Conservation (phyloP, 352 stramenopile genomes). For the Phytophthora tentaculata region DNA sequence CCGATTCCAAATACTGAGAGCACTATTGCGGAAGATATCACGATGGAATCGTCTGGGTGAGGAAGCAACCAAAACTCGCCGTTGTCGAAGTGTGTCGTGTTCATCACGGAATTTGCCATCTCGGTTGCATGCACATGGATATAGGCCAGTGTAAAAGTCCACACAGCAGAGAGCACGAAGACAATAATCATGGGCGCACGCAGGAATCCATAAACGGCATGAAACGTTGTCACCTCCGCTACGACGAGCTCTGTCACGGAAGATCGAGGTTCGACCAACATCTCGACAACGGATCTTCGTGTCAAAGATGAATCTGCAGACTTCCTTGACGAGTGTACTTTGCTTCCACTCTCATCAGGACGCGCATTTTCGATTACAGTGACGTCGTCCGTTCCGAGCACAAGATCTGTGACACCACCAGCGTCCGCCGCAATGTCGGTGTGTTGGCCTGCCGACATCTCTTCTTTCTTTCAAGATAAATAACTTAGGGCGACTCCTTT, state of each 20-base stretch:
- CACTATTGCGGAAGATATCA: conserved; percentile 31
- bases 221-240: conserved; percentile 26
- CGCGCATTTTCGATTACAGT: conserved; percentile 1
- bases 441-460: neutral
- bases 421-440: neutral
- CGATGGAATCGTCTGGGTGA: conserved; percentile 24
- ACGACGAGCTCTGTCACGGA: conserved; percentile 20
- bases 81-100: conserved; percentile 46
- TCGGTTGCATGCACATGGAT: conserved; percentile 47
- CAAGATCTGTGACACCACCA: conserved; percentile 9
- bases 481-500: neutral
- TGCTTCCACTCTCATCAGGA: neutral
- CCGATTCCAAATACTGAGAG: conserved; percentile 41
- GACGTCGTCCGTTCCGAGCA: conserved; percentile 27
- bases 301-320: neutral
- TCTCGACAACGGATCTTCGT: neutral
- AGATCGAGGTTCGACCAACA: conserved; percentile 2
- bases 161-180: conserved; percentile 42
- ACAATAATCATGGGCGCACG: conserved; percentile 49
- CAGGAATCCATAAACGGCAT: conserved; percentile 45
- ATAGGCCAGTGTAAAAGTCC: conserved; percentile 43
- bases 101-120: conserved; percentile 51
- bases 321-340: neutral
- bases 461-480: neutral
- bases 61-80: conserved; percentile 59